A percentile compares a stretch with the other conserved stretches of the same genome.
These are phyloP conservation scores for Aspergillus baeticus DNA, from an alignment of 495 filamentous ascomycete genomes.

Conservation along the genomic window DNA sequence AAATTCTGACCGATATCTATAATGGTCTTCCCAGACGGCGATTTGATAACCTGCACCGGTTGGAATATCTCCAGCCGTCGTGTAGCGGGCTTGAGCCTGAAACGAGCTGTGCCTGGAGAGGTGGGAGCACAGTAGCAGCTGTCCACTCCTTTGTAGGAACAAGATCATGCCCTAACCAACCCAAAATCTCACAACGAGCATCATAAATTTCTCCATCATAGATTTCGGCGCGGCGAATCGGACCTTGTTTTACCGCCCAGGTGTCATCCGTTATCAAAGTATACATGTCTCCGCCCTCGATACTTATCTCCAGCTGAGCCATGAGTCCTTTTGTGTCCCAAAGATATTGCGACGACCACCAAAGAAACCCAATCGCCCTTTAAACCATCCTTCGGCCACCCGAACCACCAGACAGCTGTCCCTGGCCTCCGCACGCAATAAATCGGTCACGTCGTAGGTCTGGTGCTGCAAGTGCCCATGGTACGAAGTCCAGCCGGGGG, in stretches of 20 bases:
- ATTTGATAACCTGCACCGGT: not conserved
- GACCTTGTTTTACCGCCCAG: not conserved
- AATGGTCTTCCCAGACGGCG: not conserved
- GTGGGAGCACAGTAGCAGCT: too few relatives aligned
- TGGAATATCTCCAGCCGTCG: not conserved
- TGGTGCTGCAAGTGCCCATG: slow-evolving; percentile 1
- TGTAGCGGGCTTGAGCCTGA: not conserved
- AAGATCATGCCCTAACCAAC: too few relatives aligned
- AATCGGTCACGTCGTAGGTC: not conserved
- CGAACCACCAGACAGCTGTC: not conserved
- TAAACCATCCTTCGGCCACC: not conserved
- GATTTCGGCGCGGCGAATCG: not conserved
- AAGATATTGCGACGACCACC: not conserved
- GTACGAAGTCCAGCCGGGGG: slow-evolving; percentile 6
- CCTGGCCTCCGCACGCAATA: not conserved
- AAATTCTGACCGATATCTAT: slow-evolving; percentile 7
- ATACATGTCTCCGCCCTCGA: not conserved
- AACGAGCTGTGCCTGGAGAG: not conserved
- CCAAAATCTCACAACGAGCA: not conserved
- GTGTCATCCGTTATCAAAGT: not conserved
- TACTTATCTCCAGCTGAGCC: not conserved
- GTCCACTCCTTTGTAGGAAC: too few relatives aligned
- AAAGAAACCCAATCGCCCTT: not conserved
- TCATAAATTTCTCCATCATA: slow-evolving; percentile 11
- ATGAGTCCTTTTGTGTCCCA: not conserved